Conservation (phyloP, 805 yeast species). For the Barnettozyma californica region DNA sequence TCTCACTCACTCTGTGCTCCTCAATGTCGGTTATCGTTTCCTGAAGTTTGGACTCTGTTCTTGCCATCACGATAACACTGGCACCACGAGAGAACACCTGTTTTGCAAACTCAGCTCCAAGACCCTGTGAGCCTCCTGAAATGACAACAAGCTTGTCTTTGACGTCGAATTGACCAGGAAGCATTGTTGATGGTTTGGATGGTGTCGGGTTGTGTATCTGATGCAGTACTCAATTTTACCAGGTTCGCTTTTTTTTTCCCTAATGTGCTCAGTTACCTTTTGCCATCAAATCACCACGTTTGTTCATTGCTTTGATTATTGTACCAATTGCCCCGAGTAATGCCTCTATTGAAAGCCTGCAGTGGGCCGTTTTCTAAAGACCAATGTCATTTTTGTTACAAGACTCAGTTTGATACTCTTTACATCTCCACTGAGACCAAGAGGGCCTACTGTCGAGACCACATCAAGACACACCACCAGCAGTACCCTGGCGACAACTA, state of each 20-base stretch:
- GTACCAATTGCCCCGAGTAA: neutral
- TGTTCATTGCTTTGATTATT: neutral
- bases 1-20: conserved; percentile 23
- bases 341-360: conserved; percentile 3
- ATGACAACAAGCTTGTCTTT: conserved; percentile 52
- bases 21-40: conserved; percentile 43
- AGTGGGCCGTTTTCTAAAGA: conserved; percentile 58
- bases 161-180: conserved; percentile 19
- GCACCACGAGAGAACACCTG: conserved; percentile 50
- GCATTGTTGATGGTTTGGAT: neutral
- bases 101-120: conserved; percentile 75
- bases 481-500: conserved; percentile 43
- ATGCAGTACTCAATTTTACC: too few species aligned
- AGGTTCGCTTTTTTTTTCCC: neutral
- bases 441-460: conserved; percentile 63
- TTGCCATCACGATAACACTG: conserved; percentile 67
- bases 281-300: neutral
- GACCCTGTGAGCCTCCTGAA: conserved; percentile 95
- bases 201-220: neutral
- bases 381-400: conserved; percentile 86
- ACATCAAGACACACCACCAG: conserved; percentile 51
- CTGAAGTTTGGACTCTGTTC: conserved; percentile 59
- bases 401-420: conserved; percentile 61
- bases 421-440: conserved; percentile 74
- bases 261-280: neutral